phyloP scores from a whole-genome alignment of 768 basidiomycete species.

The Gloeophyllum trabeum region DNA sequence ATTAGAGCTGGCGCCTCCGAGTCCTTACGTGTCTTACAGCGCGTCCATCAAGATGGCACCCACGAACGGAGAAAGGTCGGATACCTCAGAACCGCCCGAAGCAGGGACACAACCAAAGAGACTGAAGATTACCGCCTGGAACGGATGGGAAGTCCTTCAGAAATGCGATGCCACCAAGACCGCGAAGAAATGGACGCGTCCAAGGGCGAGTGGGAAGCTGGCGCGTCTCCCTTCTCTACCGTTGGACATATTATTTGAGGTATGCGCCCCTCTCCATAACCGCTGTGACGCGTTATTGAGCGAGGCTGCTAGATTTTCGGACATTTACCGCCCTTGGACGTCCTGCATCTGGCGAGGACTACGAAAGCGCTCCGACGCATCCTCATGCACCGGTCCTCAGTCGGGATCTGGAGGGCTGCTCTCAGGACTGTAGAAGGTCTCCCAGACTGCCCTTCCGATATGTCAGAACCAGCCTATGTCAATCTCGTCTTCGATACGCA shows the following conservation, averaged over 20 bases:
- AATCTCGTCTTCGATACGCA: slow-evolving; percentile 21
- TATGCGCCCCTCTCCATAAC: not conserved
- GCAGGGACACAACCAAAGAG: too few relatives aligned
- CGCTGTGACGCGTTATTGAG: not conserved
- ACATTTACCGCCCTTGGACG: slow-evolving; percentile 25
- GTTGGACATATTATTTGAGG: slow-evolving; percentile 1
- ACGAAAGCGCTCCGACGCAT: slow-evolving; percentile 23
- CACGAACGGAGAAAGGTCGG: too few relatives aligned
- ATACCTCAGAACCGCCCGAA: too few relatives aligned
- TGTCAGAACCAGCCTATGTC: slow-evolving; percentile 22
- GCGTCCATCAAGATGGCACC: too few relatives aligned
- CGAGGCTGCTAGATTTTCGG: slow-evolving; percentile 20
- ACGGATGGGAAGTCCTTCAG: not conserved
- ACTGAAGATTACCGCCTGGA: not conserved
- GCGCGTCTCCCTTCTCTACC: not conserved
- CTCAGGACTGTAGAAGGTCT: slow-evolving; percentile 12
- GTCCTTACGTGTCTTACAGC: too few relatives aligned
- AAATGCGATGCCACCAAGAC: not conserved
- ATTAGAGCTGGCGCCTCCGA: too few relatives aligned
- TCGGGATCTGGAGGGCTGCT: slow-evolving; percentile 24
- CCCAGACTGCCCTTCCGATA: slow-evolving; percentile 16
- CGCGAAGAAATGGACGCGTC: not conserved
- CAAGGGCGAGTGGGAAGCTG: slow-evolving; percentile 2
- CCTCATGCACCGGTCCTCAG: slow-evolving; percentile 15
- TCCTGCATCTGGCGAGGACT: slow-evolving; percentile 27